A percentile compares a stretch with the other conserved stretches of the same genome.
These are phyloP conservation scores for Kickxella alabastrina DNA, from an alignment of 192 early-diverging fungal genomes.

Conservation along the genomic window DNA sequence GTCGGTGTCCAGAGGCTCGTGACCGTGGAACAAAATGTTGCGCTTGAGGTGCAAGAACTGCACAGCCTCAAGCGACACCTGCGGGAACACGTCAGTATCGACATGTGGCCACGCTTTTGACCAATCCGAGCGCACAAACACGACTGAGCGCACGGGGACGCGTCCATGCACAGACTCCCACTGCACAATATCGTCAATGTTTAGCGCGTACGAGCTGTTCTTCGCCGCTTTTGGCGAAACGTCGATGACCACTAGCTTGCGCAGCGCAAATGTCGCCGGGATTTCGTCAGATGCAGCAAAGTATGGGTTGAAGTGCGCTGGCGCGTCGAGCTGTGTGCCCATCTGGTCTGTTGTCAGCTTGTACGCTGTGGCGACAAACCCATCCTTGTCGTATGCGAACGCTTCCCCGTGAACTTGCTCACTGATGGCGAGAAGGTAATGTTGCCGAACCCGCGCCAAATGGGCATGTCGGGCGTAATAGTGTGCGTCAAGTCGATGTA, in stretches of 20 bases:
- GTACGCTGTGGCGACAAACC: slow-evolving; percentile 51
- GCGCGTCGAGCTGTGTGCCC: slow-evolving; percentile 55
- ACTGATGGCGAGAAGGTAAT: slow-evolving; percentile 40
- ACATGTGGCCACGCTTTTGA: slow-evolving; percentile 49
- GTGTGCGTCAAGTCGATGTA: slow-evolving; percentile 55
- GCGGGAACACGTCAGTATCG: slow-evolving; percentile 50
- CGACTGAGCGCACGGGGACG: slow-evolving; percentile 40
- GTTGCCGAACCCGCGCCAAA: slow-evolving; percentile 56
- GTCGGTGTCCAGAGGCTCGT: slow-evolving; percentile 54
- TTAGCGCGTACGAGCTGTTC: slow-evolving; percentile 41
- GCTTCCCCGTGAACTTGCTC: slow-evolving; percentile 40
- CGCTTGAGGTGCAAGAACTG: slow-evolving; percentile 48
- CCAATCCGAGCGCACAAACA: slow-evolving; percentile 56
- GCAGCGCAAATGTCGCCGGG: slow-evolving; percentile 48
- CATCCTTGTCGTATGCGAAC: slow-evolving; percentile 41
- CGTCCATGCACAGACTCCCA: slow-evolving; percentile 44
- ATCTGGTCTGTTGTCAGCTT: slow-evolving; percentile 53
- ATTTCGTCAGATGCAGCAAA: slow-evolving; percentile 48
- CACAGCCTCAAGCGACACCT: slow-evolving; percentile 43
- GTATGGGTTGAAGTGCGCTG: slow-evolving; percentile 50
- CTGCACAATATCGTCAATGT: slow-evolving; percentile 28
- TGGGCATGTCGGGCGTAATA: slow-evolving; percentile 49
- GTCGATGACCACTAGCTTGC: slow-evolving; percentile 53
- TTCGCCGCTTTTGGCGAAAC: slow-evolving; percentile 28
- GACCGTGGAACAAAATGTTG: slow-evolving; percentile 50